Base-by-base conservation (phyloP, 306 rosid species). In the Vigna mungo region DNA sequence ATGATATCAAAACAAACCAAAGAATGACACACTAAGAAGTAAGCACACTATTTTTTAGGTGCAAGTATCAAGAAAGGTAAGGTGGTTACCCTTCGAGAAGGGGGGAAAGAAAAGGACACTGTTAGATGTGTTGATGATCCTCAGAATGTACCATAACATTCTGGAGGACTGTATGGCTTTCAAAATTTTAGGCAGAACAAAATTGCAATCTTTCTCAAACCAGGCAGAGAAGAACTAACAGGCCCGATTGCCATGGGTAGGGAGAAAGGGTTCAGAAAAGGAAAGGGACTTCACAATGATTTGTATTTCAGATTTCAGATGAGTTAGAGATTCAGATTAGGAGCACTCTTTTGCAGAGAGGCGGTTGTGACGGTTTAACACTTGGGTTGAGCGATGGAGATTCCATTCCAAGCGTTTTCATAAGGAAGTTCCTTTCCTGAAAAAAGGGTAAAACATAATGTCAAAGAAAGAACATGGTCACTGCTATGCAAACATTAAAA, bases 341-440 rank as follows among this genome's bases (percentile, higher is more conserved):
- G 68, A 96, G 96, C 79, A 96, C 90, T 88, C 99, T 87, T 91
- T 93, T 96, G 97, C 99, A 96, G 72, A 87, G 72, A 25, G 99
- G 99, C 16, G 97, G 92, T 69, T 88, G 97, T 61, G 90, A 88
- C 72, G 84, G 79, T 66, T 89, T 88, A 69, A 82, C 79, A 61
- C 77, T 74, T 72, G 84, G 89, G 64, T 83, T 80, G 37, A 84
- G 86, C 71, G 89, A 88, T 70, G 99, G 91, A 60, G 96, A 91
- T 68, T 90, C 99, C 90, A 86, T 84, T 85, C 99, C 99, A 46
- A 96, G 94, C 75, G 99, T 91, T 87, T 90, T 96, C 87, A 92
- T 91, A 74, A 96, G 92, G 82, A 96, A 96, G 86, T 77, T 91
- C 93, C 98, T 89, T 82, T 96, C 99, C 99, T 96, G 96, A 73